Base-by-base conservation (phyloP, 1,284 basidiomycete genomes). In the Vanrija sp. region DNA sequence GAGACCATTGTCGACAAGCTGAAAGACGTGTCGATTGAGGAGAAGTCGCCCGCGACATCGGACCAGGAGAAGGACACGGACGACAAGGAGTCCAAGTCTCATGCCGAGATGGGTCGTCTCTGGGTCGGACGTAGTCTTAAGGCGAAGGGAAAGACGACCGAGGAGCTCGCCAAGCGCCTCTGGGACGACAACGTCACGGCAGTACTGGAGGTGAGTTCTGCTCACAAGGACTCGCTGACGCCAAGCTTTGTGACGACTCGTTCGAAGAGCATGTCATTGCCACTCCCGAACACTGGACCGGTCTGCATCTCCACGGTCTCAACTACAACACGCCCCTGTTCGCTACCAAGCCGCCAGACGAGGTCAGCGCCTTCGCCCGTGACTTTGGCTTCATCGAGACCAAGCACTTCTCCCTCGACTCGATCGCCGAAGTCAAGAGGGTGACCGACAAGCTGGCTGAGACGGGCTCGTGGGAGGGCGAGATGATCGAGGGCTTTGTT, bases 241-340 rank as follows among this genome's bases (percentile, higher is more conserved):
- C 1, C 65, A 31, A 94, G 92, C 84, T 98, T 2, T 98, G 96
- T 71, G 95, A 99, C 67, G 96, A 99, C 75, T 83, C 82, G 0
- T 99, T 99, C 68, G 96, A 99, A 66, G 96, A 99, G 72, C 96
- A 99, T 66, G 95, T 98, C 39, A 82, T 99, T 0, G 80, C 85
- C 0, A 96, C 94, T 65, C 77, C 88, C 0, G 78, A 81, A 0
- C 85, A 95, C 25, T 84, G 85, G 61, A 90, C 92, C 0, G 96
- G 96, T 1, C 83, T 98, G 1, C 91, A 98, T 66, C 81, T 99
- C 0, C 96, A 98, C 75, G 93, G 94, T 3, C 79, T 98, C 49
- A 98, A 98, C 69, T 75, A 80, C 51, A 87, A 84, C 64, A 78
- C 84, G 1, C 84, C 82, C 14, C 78, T 78, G 3, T 96, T 98